phyloP scores from a whole-genome alignment of 192 early-diverging fungal genomes.

The Chytriomyces hyalinus region DNA sequence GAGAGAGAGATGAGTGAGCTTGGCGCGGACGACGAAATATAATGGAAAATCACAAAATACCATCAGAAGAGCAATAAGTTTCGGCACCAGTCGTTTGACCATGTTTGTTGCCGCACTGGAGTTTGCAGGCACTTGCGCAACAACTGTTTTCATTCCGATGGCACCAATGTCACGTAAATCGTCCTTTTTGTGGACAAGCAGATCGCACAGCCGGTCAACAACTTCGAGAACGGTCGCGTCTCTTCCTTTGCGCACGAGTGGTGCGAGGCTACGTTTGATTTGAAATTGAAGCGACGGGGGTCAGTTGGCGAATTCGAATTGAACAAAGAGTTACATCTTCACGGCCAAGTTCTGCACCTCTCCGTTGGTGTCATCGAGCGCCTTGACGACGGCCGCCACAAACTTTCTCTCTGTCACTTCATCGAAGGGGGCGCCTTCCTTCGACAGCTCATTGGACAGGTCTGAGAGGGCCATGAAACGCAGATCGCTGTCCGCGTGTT shows the following conservation, averaged over 20 bases:
- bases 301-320: slow-evolving; percentile 2
- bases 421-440: slow-evolving; percentile 58
- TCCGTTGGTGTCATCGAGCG: slow-evolving; percentile 81
- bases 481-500: slow-evolving; percentile 73
- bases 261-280: slow-evolving; percentile 62
- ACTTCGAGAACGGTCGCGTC: slow-evolving; percentile 72
- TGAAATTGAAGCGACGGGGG: neutral
- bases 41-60: slow-evolving; percentile 44
- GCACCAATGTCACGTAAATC: slow-evolving; percentile 82
- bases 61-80: slow-evolving; percentile 64
- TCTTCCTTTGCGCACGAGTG: slow-evolving; percentile 76
- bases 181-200: slow-evolving; percentile 62
- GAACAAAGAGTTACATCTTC: slow-evolving; percentile 65
- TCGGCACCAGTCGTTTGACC: slow-evolving; percentile 68
- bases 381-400: slow-evolving; percentile 55
- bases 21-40: too few relatives aligned
- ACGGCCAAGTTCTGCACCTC: slow-evolving; percentile 86
- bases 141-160: slow-evolving; percentile 83
- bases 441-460: slow-evolving; percentile 74
- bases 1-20: too few relatives aligned
- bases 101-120: slow-evolving; percentile 57
- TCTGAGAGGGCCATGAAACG: slow-evolving; percentile 87
- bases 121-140: slow-evolving; percentile 70
- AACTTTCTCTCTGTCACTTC: slow-evolving; percentile 62
- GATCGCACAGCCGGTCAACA: slow-evolving; percentile 71